Percentiles rank a stretch among this genome's conserved stretches.
phyloP scores from a whole-genome alignment of 108 stramenopile genomes.

The Discostella stelligeroides region DNA sequence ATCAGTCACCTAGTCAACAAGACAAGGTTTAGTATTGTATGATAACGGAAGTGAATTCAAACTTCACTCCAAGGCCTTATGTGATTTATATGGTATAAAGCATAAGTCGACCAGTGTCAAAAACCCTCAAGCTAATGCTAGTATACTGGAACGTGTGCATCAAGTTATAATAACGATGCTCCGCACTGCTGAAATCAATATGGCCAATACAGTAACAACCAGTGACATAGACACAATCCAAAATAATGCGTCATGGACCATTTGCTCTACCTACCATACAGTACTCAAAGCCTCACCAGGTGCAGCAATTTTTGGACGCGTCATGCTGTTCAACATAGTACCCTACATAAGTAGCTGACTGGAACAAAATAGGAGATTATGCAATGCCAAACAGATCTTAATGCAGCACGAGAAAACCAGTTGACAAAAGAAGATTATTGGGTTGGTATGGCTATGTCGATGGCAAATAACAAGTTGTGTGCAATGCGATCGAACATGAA shows the following conservation, averaged over 20 bases:
- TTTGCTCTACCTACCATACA: conserved; percentile 39
- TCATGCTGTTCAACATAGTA: conserved; percentile 39
- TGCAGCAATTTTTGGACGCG: conserved; percentile 36
- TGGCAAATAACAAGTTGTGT: too few relatives aligned
- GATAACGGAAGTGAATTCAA: conserved; percentile 56
- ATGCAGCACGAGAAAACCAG: conserved; percentile 42
- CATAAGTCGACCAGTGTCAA: conserved; percentile 32
- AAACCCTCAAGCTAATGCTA: conserved; percentile 50
- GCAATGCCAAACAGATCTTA: conserved; percentile 13
- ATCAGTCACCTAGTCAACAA: conserved; percentile 25
- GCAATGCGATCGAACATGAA: too few relatives aligned
- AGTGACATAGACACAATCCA: conserved; percentile 21
- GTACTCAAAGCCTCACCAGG: conserved; percentile 37
- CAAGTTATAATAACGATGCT: conserved; percentile 27
- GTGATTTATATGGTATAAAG: conserved; percentile 26
- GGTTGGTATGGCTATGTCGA: too few relatives aligned
- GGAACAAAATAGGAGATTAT: conserved; percentile 26
- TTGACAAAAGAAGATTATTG: too few relatives aligned
- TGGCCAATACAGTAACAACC: not conserved
- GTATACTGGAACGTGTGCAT: conserved; percentile 39
- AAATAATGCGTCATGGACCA: conserved; percentile 28
- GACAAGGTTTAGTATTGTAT: conserved; percentile 40
- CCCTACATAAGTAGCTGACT: conserved; percentile 28
- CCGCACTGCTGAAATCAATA: conserved; percentile 12
- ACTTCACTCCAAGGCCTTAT: conserved; percentile 29